Evolutionary conservation across 352 stramenopile species (phyloP).

Genomic region (Globisporangium ultimum): DNA sequence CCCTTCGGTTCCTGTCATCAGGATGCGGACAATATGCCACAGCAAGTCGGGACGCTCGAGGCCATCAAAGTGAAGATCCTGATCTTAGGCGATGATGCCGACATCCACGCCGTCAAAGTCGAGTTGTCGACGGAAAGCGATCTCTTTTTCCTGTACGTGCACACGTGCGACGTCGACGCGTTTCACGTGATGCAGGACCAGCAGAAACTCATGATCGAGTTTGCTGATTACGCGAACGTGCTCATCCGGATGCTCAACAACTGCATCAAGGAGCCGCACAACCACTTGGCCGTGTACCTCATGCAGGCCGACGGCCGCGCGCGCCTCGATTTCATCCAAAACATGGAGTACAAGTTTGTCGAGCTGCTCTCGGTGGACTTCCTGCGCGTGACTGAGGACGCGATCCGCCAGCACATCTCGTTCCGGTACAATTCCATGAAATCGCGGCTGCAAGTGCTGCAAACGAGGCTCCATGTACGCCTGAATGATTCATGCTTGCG

Average conservation of each 20-base stretch:
- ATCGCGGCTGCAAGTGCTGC: conserved; percentile 86
- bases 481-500: background rate
- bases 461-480: conserved; percentile 85
- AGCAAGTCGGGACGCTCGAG: conserved; percentile 91
- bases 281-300: conserved; percentile 91
- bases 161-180: conserved; percentile 82
- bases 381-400: conserved; percentile 83
- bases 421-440: conserved; percentile 96
- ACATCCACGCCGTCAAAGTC: conserved; percentile 83
- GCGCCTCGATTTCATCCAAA: conserved; percentile 94
- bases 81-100: conserved; percentile 80
- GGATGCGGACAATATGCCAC: conserved; percentile 79
- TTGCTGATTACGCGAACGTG: conserved; percentile 92
- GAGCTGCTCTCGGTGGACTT: conserved; percentile 92
- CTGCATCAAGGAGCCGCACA: conserved; percentile 94
- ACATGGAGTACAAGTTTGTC: conserved; percentile 97
- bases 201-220: conserved; percentile 96
- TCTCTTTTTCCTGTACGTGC: conserved; percentile 93
- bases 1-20: conserved; percentile 6
- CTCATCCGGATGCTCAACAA: conserved; percentile 95
- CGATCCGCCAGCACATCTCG: conserved; percentile 90
- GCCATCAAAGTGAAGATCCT: conserved; percentile 95
- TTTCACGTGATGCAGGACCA: conserved; percentile 92
- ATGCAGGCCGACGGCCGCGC: conserved; percentile 91
- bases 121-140: conserved; percentile 92